phyloP scores from a whole-genome alignment of 73 alveolate genomes.

The Uronychia setigera region DNA sequence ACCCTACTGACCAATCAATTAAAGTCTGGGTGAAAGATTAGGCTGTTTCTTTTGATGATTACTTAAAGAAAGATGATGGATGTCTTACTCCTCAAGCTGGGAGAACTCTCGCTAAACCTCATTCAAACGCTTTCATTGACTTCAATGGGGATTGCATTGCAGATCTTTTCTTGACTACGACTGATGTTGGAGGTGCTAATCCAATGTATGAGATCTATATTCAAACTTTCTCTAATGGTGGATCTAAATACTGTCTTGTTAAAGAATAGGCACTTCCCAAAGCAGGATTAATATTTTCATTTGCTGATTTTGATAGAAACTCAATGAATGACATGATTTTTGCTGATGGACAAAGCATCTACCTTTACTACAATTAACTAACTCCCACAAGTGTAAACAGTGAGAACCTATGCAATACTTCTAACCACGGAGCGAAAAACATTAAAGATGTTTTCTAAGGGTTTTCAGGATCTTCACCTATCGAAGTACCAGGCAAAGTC shows the following conservation, averaged over 20 bases:
- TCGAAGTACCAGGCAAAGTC: not conserved
- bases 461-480: slow-evolving; percentile 10
- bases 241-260: slow-evolving; percentile 44
- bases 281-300: slow-evolving; percentile 26
- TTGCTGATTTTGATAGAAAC: slow-evolving; percentile 73
- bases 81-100: slow-evolving; percentile 16
- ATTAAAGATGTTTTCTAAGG: slow-evolving; percentile 38
- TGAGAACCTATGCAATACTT: slow-evolving; percentile 32
- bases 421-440: slow-evolving; percentile 27
- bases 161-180: slow-evolving; percentile 63
- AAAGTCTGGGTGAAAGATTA: not conserved
- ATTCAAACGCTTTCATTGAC: slow-evolving; percentile 65
- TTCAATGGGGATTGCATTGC: slow-evolving; percentile 80
- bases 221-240: slow-evolving; percentile 1
- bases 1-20: slow-evolving; percentile 17
- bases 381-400: slow-evolving; percentile 14
- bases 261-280: slow-evolving; percentile 25
- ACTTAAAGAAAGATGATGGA: slow-evolving; percentile 21
- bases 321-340: slow-evolving; percentile 66
- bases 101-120: slow-evolving; percentile 45
- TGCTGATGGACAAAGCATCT: slow-evolving; percentile 26
- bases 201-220: slow-evolving; percentile 34
- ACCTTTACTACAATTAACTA: slow-evolving; percentile 28
- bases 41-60: slow-evolving; percentile 22
- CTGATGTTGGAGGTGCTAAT: slow-evolving; percentile 3